These are phyloP conservation scores for Rhizophagus sp. DNA, from an alignment of 192 early-diverging fungal species.

Conservation along the genomic window DNA sequence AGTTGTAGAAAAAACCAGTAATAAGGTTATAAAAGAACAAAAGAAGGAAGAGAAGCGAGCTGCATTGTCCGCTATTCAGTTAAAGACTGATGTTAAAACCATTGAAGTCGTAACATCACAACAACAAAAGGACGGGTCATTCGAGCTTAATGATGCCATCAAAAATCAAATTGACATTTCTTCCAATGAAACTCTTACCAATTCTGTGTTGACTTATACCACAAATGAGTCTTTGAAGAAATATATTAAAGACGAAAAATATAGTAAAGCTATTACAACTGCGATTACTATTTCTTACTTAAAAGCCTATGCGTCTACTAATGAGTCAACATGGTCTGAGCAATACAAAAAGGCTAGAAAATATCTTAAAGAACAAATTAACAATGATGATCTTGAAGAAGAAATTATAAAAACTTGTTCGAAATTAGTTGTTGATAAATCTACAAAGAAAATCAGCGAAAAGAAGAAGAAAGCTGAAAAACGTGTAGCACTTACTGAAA, in stretches of 20 bases:
- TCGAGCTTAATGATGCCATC: not conserved
- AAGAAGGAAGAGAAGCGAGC: not conserved
- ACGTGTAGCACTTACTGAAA: not conserved
- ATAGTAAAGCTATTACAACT: not conserved
- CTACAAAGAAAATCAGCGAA: not conserved
- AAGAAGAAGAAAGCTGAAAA: not conserved
- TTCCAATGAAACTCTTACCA: not conserved
- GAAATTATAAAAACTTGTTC: not conserved
- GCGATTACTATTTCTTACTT: not conserved
- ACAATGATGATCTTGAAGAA: not conserved
- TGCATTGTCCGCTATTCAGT: not conserved
- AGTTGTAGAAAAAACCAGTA: not conserved
- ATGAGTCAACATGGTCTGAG: not conserved
- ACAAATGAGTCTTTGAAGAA: not conserved
- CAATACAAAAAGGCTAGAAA: not conserved
- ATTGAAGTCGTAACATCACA: not conserved
- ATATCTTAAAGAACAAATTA: not conserved
- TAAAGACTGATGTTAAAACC: not conserved
- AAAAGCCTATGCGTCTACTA: not conserved
- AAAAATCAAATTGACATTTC: not conserved
- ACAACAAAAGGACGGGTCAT: not conserved
- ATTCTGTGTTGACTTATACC: not conserved
- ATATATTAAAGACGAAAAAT: not conserved
- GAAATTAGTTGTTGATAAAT: not conserved
- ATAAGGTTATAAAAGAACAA: not conserved